phyloP scores from a whole-genome alignment of 805 yeast genomes.

The Sugiyamaella marilandica region DNA sequence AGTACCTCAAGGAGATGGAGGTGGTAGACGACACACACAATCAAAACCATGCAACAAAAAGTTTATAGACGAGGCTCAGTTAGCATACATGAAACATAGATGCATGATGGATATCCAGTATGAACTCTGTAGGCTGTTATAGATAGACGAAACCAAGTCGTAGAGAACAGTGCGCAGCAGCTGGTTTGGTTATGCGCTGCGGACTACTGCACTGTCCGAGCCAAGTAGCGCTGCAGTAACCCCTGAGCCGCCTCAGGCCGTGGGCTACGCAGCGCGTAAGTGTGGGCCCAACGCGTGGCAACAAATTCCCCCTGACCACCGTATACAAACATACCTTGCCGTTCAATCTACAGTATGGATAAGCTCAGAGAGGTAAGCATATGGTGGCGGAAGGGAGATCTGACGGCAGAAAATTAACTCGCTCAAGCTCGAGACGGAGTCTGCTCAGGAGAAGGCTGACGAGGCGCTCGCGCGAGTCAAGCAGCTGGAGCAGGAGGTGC shows the following conservation, averaged over 20 bases:
- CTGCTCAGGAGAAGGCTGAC: conserved; percentile 96
- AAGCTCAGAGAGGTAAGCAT: conserved; percentile 46
- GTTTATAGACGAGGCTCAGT: too few relatives aligned
- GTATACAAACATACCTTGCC: background rate
- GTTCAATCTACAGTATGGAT: conserved; percentile 36
- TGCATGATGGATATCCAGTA: too few relatives aligned
- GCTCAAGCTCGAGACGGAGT: conserved; percentile 90
- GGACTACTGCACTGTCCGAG: background rate
- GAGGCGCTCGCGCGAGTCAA: conserved; percentile 76
- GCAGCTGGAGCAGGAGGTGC: conserved; percentile 84
- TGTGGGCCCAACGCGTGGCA: conserved; percentile 5
- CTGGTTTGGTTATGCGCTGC: too few relatives aligned
- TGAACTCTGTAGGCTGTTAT: too few relatives aligned
- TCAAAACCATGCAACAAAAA: too few relatives aligned
- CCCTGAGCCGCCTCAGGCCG: conserved; percentile 4
- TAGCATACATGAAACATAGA: too few relatives aligned
- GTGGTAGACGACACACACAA: too few relatives aligned
- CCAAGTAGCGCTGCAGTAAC: background rate
- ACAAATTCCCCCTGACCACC: conserved; percentile 2
- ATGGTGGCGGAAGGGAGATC: background rate
- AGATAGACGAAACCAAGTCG: too few relatives aligned
- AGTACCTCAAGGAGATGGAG: too few relatives aligned
- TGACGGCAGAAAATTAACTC: conserved; percentile 68
- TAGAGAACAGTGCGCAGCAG: too few relatives aligned
- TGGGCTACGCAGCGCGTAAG: conserved; percentile 1